A percentile compares a stretch with the other conserved stretches of the same genome.
Evolutionary conservation across 2,329 filamentous ascomycete genomes (phyloP).

Genomic region (Ampelomyces quisqualis): DNA sequence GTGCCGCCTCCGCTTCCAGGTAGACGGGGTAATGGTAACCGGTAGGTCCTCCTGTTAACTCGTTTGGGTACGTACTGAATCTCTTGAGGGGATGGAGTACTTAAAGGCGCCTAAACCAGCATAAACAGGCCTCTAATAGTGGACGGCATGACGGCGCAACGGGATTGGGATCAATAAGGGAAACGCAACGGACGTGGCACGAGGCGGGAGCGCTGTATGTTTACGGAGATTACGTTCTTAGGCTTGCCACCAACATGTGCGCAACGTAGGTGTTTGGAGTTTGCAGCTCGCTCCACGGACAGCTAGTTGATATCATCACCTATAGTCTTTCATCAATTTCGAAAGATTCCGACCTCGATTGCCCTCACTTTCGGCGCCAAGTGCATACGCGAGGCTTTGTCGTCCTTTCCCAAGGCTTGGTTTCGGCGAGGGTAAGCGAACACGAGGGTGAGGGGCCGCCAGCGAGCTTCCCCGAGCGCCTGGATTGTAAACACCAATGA

Average conservation of each 20-base stretch:
- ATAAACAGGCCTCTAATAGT: slow-evolving; percentile 3
- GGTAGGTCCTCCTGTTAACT: slow-evolving; percentile 33
- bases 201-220: not conserved
- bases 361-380: too few relatives aligned
- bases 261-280: slow-evolving; percentile 15
- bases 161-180: not conserved
- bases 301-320: slow-evolving; percentile 6
- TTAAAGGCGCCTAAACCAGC: slow-evolving; percentile 21
- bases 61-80: slow-evolving; percentile 30
- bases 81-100: slow-evolving; percentile 39
- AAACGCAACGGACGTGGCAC: too few relatives aligned
- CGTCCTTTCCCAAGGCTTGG: not conserved
- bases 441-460: slow-evolving; percentile 12
- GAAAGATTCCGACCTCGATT: too few relatives aligned
- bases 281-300: slow-evolving; percentile 12
- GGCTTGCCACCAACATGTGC: too few relatives aligned
- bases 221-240: too few relatives aligned
- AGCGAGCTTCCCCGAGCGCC: not conserved
- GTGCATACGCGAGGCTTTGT: too few relatives aligned
- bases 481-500: slow-evolving; percentile 6
- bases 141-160: not conserved
- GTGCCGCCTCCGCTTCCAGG: slow-evolving; percentile 38
- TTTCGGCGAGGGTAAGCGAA: slow-evolving; percentile 17
- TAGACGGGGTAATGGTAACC: slow-evolving; percentile 34
- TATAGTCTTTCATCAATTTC: slow-evolving; percentile 1